Evolutionary conservation across 192 early-diverging fungal genomes (phyloP), one percentile per base, ranked within the genome.

Genomic region (Funneliformis mosseae): DNA sequence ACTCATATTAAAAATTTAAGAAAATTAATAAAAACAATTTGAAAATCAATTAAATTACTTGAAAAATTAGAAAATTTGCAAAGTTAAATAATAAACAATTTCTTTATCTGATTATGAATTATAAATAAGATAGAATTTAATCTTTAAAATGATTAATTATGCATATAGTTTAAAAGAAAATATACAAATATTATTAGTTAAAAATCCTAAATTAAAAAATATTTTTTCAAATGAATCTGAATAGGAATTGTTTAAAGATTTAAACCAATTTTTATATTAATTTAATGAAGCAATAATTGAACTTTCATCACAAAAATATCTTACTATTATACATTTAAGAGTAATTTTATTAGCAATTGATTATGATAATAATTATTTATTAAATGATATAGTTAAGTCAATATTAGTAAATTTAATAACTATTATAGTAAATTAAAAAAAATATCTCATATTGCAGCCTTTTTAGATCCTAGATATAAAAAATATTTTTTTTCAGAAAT

Each of bases 1-100:
- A 41, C 41, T 8, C 16, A 3, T 8, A 33, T 75, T n/a, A 75
- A 50, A 60, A 75, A 75, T 25, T 48, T 75, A 48, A 28, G 74
- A 48, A 75, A 60, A 33, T 14, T 75, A 28, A 75, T 60, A 8
- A 75, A 48, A 38, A 0, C 11, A 5, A 38, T 75, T 33, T 6
- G 16, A 27, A 59, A 48, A n/a, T 75, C 74, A 14, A 16, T 48
- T 10, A 28, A 21, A 4, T 33, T 42, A n/a, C 10, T 75, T 55
- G 41, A 33, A 11, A 23, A 48, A 14, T 33, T 60, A 28, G 33
- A 74, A 59, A 38, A 25, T 21, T 75, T 5, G 10, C 14, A 21
- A 55, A 9, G 0, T 0, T 59, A 21, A 21, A 59, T 41, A 27
- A 23, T 0, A 8, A 28, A 7, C 1, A n/a, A 25, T 75, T 59